phyloP scores from a whole-genome alignment of 345 rosid species.

The Populus deltoides region DNA sequence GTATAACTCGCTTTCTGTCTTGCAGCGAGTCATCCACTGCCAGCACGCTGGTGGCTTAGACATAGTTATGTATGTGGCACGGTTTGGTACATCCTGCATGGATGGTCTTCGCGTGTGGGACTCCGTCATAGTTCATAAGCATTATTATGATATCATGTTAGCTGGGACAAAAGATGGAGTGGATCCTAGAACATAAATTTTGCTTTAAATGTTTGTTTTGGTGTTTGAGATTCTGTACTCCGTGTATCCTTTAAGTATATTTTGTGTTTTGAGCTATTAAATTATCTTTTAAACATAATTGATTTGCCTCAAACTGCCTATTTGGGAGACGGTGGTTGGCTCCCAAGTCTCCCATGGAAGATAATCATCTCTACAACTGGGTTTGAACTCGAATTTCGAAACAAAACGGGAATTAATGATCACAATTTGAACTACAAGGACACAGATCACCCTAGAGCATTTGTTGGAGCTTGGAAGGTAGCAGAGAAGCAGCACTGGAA shows the following conservation, averaged over 20 bases:
- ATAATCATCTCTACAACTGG: too few relatives aligned
- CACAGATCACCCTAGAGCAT: too few relatives aligned
- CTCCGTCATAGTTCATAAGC: background rate
- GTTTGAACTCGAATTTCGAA: too few relatives aligned
- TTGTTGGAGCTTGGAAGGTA: too few relatives aligned
- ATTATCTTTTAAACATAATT: too few relatives aligned
- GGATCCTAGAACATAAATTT: background rate
- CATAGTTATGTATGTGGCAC: constrained; percentile 5
- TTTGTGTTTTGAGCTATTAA: background rate
- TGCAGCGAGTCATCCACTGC: constrained; percentile 71
- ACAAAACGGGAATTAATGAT: too few relatives aligned
- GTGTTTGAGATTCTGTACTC: background rate
- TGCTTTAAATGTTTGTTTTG: background rate
- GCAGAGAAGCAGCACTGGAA: too few relatives aligned
- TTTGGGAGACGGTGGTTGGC: too few relatives aligned
- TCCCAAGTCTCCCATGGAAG: too few relatives aligned
- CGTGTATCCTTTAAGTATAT: background rate
- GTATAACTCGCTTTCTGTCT: background rate
- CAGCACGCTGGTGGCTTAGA: constrained; percentile 63
- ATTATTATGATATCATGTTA: constrained; percentile 4
- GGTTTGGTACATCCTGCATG: constrained; percentile 5
- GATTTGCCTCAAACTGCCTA: too few relatives aligned
- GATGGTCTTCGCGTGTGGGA: constrained; percentile 3
- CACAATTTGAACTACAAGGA: too few relatives aligned
- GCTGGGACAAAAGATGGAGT: background rate